These are phyloP conservation scores for Corynespora cassiicola DNA, from an alignment of 2,329 filamentous ascomycete genomes.

Conservation along the genomic window DNA sequence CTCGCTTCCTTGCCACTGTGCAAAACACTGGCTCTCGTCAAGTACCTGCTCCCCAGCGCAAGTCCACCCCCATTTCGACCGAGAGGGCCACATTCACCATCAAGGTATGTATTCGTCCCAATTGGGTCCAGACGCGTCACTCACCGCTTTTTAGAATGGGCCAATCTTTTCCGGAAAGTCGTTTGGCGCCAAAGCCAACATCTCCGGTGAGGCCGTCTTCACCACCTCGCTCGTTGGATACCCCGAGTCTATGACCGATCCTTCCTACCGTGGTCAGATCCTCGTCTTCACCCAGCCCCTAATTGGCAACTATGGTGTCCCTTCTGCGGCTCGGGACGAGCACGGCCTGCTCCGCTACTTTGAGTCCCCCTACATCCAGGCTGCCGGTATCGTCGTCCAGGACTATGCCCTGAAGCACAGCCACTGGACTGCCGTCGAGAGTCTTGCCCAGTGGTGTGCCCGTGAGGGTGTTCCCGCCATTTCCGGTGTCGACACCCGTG, in stretches of 20 bases:
- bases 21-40: slow-evolving; percentile 73
- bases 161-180: slow-evolving; percentile 96
- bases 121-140: slow-evolving; percentile 27
- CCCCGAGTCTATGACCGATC: slow-evolving; percentile 82
- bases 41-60: slow-evolving; percentile 65
- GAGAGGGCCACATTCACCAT: slow-evolving; percentile 94
- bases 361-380: slow-evolving; percentile 97
- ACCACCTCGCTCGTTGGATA: slow-evolving; percentile 98
- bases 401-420: slow-evolving; percentile 94
- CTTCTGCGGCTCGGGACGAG: slow-evolving; percentile 82
- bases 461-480: slow-evolving; percentile 96
- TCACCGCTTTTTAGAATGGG: slow-evolving; percentile 69
- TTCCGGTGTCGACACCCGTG: slow-evolving; percentile 94
- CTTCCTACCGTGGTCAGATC: slow-evolving; percentile 83
- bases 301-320: slow-evolving; percentile 98
- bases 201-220: slow-evolving; percentile 98
- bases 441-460: slow-evolving; percentile 90
- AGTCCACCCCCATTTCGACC: slow-evolving; percentile 71
- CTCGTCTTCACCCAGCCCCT: slow-evolving; percentile 97
- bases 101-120: slow-evolving; percentile 64
- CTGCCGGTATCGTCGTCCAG: slow-evolving; percentile 92
- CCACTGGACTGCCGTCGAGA: slow-evolving; percentile 98
- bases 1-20: slow-evolving; percentile 69
- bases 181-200: slow-evolving; percentile 94
- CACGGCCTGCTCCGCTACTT: slow-evolving; percentile 96